Evolutionary conservation across 2,329 filamentous ascomycete genomes (phyloP), one percentile per base, ranked within the genome.

Genomic region (Drechslerella coelobrocha): DNA sequence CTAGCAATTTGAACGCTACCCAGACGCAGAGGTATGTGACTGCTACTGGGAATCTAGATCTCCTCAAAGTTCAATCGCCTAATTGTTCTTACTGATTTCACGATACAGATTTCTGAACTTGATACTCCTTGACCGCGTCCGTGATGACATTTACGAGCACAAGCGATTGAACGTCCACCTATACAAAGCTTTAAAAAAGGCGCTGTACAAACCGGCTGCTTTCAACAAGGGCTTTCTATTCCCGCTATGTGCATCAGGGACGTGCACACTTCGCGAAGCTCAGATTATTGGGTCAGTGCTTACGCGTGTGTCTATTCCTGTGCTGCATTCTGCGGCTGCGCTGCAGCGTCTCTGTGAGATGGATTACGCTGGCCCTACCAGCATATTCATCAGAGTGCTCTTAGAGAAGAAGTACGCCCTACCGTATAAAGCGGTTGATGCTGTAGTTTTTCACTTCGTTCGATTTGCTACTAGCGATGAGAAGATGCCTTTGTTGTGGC

Each of bases 201-300:
- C 86, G 6, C 84, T 97, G 12, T 97, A 96, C 82, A 96, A 96
- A 79, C 94, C 94, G 5, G 89, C 91, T 0, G 92, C 92, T 17
- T 99, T 96, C 80, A 99, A 99, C 85, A 96, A 97, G 79, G 94
- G 92, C 2, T 87, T 99, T 75, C 83, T 99, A 14, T 97, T 97
- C 78, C 94, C 94, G 0, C 84, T 99, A 17, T 72, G 88, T 59
- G 27, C 61, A 55, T 89, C 88, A 54, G 90, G 91, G 26, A 91
- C 88, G n/a, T 97, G 92, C 81, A 96, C 92, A 0, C 81, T 97
- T 54, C 87, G 92, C 54, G 94, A 99, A 80, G 94, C 94, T 3
- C 88, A 91, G 75, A 97, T 99, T 74, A 86, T 99, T 43, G 90
- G 89, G 2, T 92, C 89, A 7, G 92, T 96, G 1, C 99, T 50